Conservation (phyloP, 805 yeast genomes). For the Candida tallmaniae region DNA sequence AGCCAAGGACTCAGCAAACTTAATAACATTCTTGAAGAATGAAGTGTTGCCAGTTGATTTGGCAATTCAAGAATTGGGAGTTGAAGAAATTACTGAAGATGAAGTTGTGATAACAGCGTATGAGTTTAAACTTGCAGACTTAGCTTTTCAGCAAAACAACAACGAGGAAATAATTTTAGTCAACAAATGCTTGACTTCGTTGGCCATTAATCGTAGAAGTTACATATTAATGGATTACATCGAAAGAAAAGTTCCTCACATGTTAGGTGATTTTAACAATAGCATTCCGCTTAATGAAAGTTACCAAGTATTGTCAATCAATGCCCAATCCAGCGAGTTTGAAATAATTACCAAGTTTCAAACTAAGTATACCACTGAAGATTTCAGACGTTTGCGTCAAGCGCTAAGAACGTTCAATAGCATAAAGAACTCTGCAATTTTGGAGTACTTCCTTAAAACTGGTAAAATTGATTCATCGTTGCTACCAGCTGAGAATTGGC, state of each 20-base stretch:
- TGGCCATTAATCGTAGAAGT: conserved; percentile 58
- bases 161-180: conserved; percentile 29
- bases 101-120: conserved; percentile 75
- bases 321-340: conserved; percentile 51
- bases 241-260: conserved; percentile 36
- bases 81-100: conserved; percentile 43
- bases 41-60: conserved; percentile 32
- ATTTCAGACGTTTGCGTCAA: conserved; percentile 52
- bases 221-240: conserved; percentile 53
- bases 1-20: conserved; percentile 18
- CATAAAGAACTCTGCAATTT: conserved; percentile 49
- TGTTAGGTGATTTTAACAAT: conserved; percentile 6
- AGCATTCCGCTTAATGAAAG: conserved; percentile 29
- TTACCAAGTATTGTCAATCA: conserved; percentile 44
- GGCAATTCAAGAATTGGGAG: conserved; percentile 32
- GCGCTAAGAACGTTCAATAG: conserved; percentile 55
- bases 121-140: conserved; percentile 57
- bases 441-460: conserved; percentile 51
- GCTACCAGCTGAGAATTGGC: conserved; percentile 64
- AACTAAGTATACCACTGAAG: conserved; percentile 26
- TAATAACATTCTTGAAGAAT: conserved; percentile 19
- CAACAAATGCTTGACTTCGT: conserved; percentile 56
- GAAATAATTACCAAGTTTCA: conserved; percentile 47
- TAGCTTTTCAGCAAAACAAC: conserved; percentile 24
- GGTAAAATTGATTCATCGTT: conserved; percentile 60